Evolutionary conservation across 139 green algal genomes (phyloP).

Genomic region (Tetradesmus obliquus): DNA sequence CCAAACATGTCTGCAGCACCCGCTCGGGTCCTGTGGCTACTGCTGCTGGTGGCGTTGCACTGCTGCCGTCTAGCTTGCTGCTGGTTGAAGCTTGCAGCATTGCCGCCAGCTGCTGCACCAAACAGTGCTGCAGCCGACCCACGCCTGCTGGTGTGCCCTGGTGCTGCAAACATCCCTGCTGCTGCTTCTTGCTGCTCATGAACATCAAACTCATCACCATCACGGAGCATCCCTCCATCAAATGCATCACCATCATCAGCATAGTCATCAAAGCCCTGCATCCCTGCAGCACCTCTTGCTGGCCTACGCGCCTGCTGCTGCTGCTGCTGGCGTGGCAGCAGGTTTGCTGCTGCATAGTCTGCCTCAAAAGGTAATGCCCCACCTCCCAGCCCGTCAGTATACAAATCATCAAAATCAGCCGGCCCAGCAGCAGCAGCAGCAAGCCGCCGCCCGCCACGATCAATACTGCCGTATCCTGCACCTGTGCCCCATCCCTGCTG

Average conservation of each 20-base stretch:
- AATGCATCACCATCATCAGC: neutral
- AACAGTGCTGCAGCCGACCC: neutral
- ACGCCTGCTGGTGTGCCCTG: neutral
- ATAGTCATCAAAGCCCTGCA: neutral
- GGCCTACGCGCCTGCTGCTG: neutral
- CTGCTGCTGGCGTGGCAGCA: neutral
- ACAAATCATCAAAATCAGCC: neutral
- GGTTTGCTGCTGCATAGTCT: neutral
- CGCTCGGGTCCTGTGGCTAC: neutral
- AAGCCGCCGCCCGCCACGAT: neutral
- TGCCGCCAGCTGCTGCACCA: neutral
- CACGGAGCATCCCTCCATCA: neutral
- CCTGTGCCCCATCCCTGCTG: neutral
- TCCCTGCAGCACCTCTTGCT: neutral
- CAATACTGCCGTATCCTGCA: neutral
- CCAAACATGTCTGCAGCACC: neutral
- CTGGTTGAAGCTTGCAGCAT: neutral
- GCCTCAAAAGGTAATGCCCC: neutral
- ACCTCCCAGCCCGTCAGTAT: neutral
- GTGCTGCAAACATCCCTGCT: neutral
- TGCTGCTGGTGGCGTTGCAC: neutral
- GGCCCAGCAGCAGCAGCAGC: neutral
- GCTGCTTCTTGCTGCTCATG: neutral
- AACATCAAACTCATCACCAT: neutral
- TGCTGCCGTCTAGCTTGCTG: neutral